Base-by-base conservation (phyloP, 768 basidiomycete species). In the Tephrocybe sp. region DNA sequence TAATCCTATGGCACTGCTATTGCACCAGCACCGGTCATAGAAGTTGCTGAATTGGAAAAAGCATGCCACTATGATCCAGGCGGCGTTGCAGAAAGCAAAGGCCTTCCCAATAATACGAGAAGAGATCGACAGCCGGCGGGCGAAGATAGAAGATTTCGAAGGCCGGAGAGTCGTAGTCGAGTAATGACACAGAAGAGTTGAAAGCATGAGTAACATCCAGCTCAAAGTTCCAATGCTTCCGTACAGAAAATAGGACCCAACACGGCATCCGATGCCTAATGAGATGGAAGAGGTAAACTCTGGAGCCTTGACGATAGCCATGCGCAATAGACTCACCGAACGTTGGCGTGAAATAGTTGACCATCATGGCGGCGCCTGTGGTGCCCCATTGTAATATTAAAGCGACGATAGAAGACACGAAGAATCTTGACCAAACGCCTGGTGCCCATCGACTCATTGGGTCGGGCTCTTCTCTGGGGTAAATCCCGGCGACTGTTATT, bases 21-120 rank as follows among this genome's bases (percentile, higher is more conserved):
- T 63, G 48, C 64, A 65, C 51, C 58, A 67, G 40, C 64, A 66
- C n/a, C 58, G 45, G 28, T 64, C 50, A 48, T 54, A 64, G 38
- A 65, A 56, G n/a, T 55, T 56, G 32, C 47, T 50, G 45, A 65
- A 68, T 37, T 63, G 64, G 24, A 67, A 64, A 9, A 67, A 14
- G 32, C 62, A 66, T 1, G 55, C 48, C n/a, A 64, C 39, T n/a
- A 65, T 10, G 14, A 66, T 55, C 60, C 64, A 60, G 8, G 61
- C 12, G n/a, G 60, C 57, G 46, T 66, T 68, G 18, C 53, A 33
- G 5, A 55, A 49, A 4, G 65, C 66, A 3, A 62, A 20, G 12
- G 57, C 21, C 51, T 68, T 64, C 7, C 56, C 65, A 2, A 56
- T 36, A 3, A 56, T 51, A n/a, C 64, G 59, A 21, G 65, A 45